phyloP scores from a whole-genome alignment of 257 asterid species.

The Echites panduratus region DNA sequence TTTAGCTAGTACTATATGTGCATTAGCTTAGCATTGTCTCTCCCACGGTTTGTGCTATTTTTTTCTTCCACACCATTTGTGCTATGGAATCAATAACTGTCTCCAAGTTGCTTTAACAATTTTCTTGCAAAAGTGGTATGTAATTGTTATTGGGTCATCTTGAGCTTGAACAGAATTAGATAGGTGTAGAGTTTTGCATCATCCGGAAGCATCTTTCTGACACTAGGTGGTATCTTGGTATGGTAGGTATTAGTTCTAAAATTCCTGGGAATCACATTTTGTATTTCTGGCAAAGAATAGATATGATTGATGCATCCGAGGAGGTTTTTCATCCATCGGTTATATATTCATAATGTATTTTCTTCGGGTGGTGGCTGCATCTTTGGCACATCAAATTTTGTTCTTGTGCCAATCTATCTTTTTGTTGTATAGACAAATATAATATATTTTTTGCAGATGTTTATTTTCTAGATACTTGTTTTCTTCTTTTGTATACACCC shows the following conservation, averaged over 20 bases:
- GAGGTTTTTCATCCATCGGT: neutral
- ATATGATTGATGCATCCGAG: neutral
- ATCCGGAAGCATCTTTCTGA: neutral
- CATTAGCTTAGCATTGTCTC: neutral
- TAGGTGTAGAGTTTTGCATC: neutral
- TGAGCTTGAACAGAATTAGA: neutral
- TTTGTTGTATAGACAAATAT: neutral
- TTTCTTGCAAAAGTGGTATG: neutral
- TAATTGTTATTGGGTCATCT: neutral
- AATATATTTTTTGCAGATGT: neutral
- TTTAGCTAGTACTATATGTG: neutral
- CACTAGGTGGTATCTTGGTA: neutral
- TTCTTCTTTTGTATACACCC: neutral
- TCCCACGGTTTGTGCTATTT: neutral
- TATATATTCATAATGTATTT: neutral
- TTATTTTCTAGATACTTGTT: neutral
- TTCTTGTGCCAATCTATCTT: neutral
- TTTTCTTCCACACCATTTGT: too few species aligned
- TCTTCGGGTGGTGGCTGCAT: neutral
- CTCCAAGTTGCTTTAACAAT: neutral
- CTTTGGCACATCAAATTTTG: neutral
- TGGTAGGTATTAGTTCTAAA: neutral
- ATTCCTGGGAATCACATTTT: neutral
- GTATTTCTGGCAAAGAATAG: neutral
- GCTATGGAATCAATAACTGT: neutral